Evolutionary conservation across 2,329 filamentous ascomycete genomes (phyloP).

Genomic region (Fusarium acutatum): DNA sequence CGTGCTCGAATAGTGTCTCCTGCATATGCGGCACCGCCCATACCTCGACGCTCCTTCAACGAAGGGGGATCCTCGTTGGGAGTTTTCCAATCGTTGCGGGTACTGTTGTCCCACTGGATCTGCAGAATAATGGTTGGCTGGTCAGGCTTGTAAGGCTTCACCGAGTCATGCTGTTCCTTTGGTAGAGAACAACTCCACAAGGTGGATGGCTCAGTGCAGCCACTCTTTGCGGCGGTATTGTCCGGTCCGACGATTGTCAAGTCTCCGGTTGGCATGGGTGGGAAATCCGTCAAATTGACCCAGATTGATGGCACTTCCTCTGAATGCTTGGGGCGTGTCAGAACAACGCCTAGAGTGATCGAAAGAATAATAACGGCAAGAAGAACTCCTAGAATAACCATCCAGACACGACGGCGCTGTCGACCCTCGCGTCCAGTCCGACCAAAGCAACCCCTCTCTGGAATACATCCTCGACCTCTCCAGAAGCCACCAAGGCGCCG

Average conservation of each 20-base stretch:
- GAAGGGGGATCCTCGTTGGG: conserved; percentile 49
- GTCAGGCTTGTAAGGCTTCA: conserved; percentile 69
- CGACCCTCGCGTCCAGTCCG: conserved; percentile 70
- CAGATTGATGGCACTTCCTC: conserved; percentile 62
- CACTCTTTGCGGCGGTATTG: conserved; percentile 68
- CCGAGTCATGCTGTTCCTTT: conserved; percentile 75
- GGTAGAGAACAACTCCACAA: conserved; percentile 89
- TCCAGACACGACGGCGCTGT: conserved; percentile 68
- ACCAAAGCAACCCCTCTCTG: conserved; percentile 71
- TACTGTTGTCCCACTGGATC: conserved; percentile 75
- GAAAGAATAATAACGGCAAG: conserved; percentile 65
- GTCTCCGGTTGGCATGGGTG: conserved; percentile 85
- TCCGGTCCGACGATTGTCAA: conserved; percentile 80
- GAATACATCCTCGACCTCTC: conserved; percentile 71
- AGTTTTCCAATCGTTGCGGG: conserved; percentile 59
- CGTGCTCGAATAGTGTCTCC: conserved; percentile 34
- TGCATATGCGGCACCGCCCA: conserved; percentile 37
- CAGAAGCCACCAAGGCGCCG: conserved; percentile 68
- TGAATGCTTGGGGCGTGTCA: conserved; percentile 49
- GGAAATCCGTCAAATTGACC: conserved; percentile 87
- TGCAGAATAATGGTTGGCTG: conserved; percentile 84
- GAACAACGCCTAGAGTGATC: conserved; percentile 65
- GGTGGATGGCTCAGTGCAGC: conserved; percentile 76
- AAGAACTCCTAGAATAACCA: conserved; percentile 60
- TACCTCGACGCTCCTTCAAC: conserved; percentile 37